Evolutionary conservation across 768 basidiomycete genomes (phyloP), one percentile per base, ranked within the genome.

Genomic region (Hemileccinum rubropunctum): DNA sequence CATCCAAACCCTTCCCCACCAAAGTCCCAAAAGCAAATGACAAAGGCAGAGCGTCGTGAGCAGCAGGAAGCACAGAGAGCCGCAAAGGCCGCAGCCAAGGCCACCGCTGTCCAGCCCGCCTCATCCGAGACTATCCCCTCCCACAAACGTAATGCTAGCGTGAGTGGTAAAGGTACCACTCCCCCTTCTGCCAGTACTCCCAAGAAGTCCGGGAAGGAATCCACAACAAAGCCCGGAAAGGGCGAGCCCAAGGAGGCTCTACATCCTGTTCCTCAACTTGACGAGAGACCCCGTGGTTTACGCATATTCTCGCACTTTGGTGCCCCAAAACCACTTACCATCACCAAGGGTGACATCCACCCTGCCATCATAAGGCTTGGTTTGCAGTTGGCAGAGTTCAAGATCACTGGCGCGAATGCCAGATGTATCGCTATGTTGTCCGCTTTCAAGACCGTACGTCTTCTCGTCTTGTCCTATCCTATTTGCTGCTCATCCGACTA

Each of bases 321-420:
- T 34, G 70, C 86, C 26, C 87, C 86, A 15, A 90, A 88, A 58
- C 64, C 71, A 27, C 65, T 66, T 15, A 60, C 63, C 58, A 65
- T 71, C 35, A 74, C 78, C 47, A 91, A 93, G 65, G 89, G 89
- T 34, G 87, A 91, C 60, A 88, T 98, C 35, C 97, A 98, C 64
- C 97, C 95, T 26, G 82, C 82, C 17, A 84, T 98, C 58, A 74
- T 93, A 50, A 78, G 88, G 45, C 82, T 98, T 9, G 95, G 91
- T 10, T 75, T 98, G 27, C 83, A 94, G 55, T 95, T 98, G 71
- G 83, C 91, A 8, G 85, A 88, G 58, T 98, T 98, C 73, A 86
- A 85, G 67, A 88, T 98, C 56, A 84, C 86, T 42, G 97, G 97
- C 8, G 90, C 94, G 13, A 98, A 99, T 68, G 95, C 97, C 6